Conservation (phyloP, 352 stramenopile species). For the Globisporangium nodosum region DNA sequence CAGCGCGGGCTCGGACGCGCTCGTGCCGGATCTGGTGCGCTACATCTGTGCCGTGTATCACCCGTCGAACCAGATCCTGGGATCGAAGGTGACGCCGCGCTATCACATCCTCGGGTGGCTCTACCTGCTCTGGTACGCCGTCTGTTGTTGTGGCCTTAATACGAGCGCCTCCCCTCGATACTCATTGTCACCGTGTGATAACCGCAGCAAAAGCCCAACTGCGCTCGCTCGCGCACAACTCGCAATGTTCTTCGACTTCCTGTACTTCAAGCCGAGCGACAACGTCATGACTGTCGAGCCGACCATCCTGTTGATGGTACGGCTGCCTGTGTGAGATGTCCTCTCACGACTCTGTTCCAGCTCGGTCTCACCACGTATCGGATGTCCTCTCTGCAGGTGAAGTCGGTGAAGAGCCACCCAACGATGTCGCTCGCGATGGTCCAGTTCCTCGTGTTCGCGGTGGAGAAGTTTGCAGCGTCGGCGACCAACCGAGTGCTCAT, state of each 20-base stretch:
- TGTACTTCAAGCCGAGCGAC: conserved; percentile 78
- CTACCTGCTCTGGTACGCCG: conserved; percentile 72
- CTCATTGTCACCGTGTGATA: background rate
- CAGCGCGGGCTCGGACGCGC: conserved; percentile 49
- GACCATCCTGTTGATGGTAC: conserved; percentile 78
- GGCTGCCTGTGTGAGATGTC: background rate
- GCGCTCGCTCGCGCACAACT: conserved; percentile 71
- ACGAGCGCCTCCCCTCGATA: background rate
- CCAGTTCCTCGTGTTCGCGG: conserved; percentile 80
- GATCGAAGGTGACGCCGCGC: conserved; percentile 77
- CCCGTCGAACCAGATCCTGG: conserved; percentile 74
- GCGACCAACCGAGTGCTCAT: conserved; percentile 67
- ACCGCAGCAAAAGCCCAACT: conserved; percentile 56
- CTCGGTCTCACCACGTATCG: background rate
- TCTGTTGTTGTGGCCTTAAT: too few species aligned
- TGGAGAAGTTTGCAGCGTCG: conserved; percentile 82
- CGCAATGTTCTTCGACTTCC: conserved; percentile 86
- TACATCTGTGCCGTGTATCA: conserved; percentile 85
- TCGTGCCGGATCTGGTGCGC: conserved; percentile 76
- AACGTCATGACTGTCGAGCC: conserved; percentile 84
- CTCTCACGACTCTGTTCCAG: background rate
- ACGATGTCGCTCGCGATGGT: conserved; percentile 82
- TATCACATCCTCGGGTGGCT: conserved; percentile 86
- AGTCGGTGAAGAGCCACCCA: conserved; percentile 82
- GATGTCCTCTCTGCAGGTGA: conserved; percentile 34